A percentile compares a stretch with the other conserved stretches of the same genome.
Evolutionary conservation across 169 alveolate species (phyloP).

Genomic region (Plasmodium vinckei): DNA sequence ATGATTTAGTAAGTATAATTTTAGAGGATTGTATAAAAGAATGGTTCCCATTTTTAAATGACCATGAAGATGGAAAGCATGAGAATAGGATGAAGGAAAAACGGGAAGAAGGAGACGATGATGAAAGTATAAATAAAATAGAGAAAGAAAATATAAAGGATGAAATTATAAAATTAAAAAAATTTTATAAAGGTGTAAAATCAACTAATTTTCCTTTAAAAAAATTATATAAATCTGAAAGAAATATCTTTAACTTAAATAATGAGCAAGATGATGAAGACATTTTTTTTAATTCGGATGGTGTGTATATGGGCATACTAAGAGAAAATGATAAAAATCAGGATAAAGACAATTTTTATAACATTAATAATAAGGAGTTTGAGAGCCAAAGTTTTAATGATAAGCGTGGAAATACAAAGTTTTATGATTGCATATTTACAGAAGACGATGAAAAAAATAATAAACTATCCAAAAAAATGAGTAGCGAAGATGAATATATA

Average conservation of each 20-base stretch:
- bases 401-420: no score
- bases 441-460: no score
- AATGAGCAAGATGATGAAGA: conserved; percentile 63
- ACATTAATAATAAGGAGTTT: no score
- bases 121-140: neutral
- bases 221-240: conserved; percentile 45
- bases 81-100: neutral
- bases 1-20: conserved; percentile 32
- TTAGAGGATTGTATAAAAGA: conserved; percentile 56
- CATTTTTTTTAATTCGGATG: conserved; percentile 46
- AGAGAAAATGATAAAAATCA: conserved; percentile 14
- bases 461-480: no score
- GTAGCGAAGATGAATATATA: no score
- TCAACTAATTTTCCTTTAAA: conserved; percentile 56
- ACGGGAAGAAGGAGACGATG: neutral
- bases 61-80: neutral
- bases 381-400: no score
- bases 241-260: conserved; percentile 48
- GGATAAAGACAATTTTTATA: no score
- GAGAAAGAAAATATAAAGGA: neutral
- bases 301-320: conserved; percentile 42
- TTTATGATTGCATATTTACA: no score
- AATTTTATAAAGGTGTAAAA: conserved; percentile 58
- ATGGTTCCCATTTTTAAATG: conserved; percentile 76
- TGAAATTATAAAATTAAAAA: conserved; percentile 29